Base-by-base conservation (phyloP, 805 yeast species). In the Saccharomycopsis babjevae region DNA sequence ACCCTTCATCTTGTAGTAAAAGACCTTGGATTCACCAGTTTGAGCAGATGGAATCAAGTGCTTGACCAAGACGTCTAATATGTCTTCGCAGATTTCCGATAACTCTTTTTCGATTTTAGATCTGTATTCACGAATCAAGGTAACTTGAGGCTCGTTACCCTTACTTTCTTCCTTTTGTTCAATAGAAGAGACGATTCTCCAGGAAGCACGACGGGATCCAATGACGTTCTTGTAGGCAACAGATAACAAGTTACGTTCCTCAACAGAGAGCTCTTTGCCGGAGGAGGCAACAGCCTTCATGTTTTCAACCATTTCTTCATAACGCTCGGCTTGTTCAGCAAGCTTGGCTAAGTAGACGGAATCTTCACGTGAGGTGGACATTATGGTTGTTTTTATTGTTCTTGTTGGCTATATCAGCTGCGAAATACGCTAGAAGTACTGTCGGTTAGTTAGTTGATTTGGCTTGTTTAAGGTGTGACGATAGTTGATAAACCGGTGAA, bases 321-420 rank as follows among this genome's bases (percentile, higher is more conserved):
- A 94, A 79, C 98, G 96, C 81, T 94, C 99, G 72, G 98, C 97
- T 81, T 93, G 97, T 79, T 93, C 98, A 72, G 97, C 97, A 75
- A 94, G 86, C 75, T 94, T 93, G 76, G 98, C 98, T 73, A 94
- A 85, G 79, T 92, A 93, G 71, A 94, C 97, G 72, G 96, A 89
- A 79, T 94, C 96, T 86, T 94, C 98, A 82, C 97, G 96, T 72
- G 93, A 82, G 76, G 83, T 80, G 70, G 92, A 81, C 91, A 86
- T 85, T 72, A 69, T 69, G 61, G 22, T 18, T 46, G 15, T 46
- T 34, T 6, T 46, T 46, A 46, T 46, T 46, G 32, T 46, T 13
- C 32, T 46, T 13, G 20, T 5, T n/a, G 20, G 46, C 46, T 20
- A 20, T 43, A 43, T 46, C 15, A 38, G 46, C 18, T 38, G 28